These are phyloP conservation scores for Funneliformis geosporum DNA, from an alignment of 192 early-diverging fungal species.

Conservation along the genomic window DNA sequence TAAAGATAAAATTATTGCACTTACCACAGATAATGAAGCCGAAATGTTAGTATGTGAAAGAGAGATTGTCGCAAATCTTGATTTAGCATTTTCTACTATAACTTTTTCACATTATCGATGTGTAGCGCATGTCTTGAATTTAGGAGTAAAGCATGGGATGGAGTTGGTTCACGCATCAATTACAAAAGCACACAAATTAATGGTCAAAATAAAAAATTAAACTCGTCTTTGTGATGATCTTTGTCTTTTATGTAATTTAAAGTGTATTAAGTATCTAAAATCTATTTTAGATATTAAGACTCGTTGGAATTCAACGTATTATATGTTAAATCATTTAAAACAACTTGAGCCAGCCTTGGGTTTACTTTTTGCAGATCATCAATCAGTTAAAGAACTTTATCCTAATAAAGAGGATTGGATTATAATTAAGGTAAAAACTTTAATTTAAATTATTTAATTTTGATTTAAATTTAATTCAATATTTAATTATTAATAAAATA, in stretches of 20 bases:
- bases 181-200: neutral
- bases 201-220: neutral
- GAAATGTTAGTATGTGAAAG: neutral
- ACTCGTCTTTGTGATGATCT: neutral
- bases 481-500: too few species aligned
- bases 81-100: neutral
- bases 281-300: neutral
- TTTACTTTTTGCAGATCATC: neutral
- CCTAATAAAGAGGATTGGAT: neutral
- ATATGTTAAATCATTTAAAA: neutral
- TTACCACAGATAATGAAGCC: neutral
- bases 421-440: neutral
- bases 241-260: neutral
- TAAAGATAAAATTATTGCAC: neutral
- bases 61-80: neutral
- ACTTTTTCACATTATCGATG: neutral
- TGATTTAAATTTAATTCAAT: neutral
- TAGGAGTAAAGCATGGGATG: neutral
- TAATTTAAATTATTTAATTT: neutral
- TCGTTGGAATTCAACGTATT: neutral
- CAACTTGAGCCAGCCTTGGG: neutral
- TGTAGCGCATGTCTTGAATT: neutral
- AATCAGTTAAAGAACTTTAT: neutral
- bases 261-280: too few species aligned
- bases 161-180: neutral